These are phyloP conservation scores for Globisporangium megalacanthum DNA, from an alignment of 352 stramenopile genomes.

Conservation along the genomic window DNA sequence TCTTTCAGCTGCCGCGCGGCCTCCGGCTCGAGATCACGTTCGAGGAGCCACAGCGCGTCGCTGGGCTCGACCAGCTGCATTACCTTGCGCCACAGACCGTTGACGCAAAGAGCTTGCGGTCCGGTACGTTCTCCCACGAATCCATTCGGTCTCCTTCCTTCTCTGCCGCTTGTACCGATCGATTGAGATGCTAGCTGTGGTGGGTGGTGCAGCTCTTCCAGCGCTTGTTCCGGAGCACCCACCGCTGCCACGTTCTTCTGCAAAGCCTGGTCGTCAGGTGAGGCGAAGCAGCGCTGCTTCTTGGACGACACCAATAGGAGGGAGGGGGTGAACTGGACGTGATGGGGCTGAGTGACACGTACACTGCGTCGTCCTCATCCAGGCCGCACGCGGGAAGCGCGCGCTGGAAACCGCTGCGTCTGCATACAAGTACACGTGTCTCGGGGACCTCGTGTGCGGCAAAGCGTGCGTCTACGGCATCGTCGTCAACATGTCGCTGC, in stretches of 20 bases:
- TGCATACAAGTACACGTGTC: conserved; percentile 49
- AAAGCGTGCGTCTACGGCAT: conserved; percentile 63
- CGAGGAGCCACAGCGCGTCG: conserved; percentile 44
- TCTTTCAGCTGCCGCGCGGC: conserved; percentile 33
- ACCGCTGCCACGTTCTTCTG: not conserved
- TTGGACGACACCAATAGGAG: not conserved
- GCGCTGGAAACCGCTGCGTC: conserved; percentile 27
- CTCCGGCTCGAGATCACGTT: conserved; percentile 43
- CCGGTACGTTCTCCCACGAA: not conserved
- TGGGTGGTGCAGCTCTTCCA: conserved; percentile 4
- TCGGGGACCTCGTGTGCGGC: conserved; percentile 52
- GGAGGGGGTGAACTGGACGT: no score
- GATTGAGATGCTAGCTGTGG: not conserved
- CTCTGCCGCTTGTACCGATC: no score
- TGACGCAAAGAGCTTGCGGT: conserved; percentile 29
- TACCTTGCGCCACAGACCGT: conserved; percentile 45
- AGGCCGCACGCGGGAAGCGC: conserved; percentile 37
- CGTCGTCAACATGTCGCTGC: conserved; percentile 67
- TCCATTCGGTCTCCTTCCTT: not conserved
- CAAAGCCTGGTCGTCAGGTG: conserved; percentile 2
- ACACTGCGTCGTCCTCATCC: not conserved
- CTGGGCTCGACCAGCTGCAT: conserved; percentile 49
- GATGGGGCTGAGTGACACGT: no score
- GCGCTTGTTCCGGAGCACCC: not conserved
- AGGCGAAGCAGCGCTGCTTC: not conserved